Conservation (phyloP, 139 green algal species). For the Monoraphidium neglectum region DNA sequence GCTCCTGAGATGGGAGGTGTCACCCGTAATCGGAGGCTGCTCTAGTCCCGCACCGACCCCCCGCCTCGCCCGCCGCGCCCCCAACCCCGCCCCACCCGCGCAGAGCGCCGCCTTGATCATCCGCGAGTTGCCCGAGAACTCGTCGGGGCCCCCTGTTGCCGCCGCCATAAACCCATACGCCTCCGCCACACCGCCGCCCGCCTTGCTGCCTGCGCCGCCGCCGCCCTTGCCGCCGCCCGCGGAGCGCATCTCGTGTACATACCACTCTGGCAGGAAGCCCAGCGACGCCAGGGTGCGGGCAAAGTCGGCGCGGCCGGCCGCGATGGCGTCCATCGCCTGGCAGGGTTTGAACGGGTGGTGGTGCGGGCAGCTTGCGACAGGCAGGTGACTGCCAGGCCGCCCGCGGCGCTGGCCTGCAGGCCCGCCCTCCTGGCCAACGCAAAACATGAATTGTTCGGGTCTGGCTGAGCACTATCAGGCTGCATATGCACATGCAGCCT, state of each 20-base stretch:
- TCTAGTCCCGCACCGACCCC: too few species aligned
- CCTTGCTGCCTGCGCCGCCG: neutral
- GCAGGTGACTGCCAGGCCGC: too few species aligned
- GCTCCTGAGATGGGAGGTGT: too few species aligned
- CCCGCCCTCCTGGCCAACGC: neutral
- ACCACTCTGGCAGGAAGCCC: conserved; percentile 61
- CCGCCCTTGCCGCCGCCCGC: neutral
- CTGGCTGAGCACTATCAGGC: too few species aligned
- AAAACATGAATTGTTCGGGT: too few species aligned
- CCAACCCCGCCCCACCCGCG: conserved; percentile 18
- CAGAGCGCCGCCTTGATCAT: conserved; percentile 67
- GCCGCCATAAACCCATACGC: neutral
- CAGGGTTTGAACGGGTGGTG: neutral
- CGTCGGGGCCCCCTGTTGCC: conserved; percentile 11
- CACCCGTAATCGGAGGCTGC: too few species aligned
- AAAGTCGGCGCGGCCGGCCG: conserved; percentile 68
- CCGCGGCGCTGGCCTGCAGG: neutral
- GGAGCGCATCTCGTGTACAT: conserved; percentile 17
- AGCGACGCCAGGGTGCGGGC: conserved; percentile 71
- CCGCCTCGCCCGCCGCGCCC: too few species aligned
- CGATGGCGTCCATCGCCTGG: conserved; percentile 63
- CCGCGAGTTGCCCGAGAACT: conserved; percentile 50
- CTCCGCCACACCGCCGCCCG: neutral
- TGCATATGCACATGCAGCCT: too few species aligned
- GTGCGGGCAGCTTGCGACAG: conserved; percentile 7